Evolutionary conservation across 1,284 basidiomycete species (phyloP).

Genomic region (Heimioporus retisporus): DNA sequence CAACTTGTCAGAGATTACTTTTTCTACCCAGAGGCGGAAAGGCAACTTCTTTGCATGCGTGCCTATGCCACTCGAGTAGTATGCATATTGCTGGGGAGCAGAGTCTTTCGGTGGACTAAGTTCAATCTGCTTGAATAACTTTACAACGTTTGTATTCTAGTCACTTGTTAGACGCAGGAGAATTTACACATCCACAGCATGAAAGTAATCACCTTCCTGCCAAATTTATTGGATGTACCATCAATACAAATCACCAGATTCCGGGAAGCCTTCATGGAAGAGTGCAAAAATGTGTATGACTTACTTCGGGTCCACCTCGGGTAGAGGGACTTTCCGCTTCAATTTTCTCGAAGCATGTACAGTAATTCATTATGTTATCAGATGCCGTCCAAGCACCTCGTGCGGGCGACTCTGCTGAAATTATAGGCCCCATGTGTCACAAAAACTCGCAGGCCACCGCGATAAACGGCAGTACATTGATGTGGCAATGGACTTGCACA

Average conservation of each 20-base stretch:
- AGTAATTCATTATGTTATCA: too few relatives aligned
- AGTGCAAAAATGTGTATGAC: too few relatives aligned
- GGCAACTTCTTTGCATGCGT: not conserved
- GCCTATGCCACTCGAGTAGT: conserved; percentile 1
- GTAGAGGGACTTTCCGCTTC: too few relatives aligned
- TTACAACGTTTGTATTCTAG: not conserved
- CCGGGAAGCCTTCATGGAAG: not conserved
- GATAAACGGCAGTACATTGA: too few relatives aligned
- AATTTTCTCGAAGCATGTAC: too few relatives aligned
- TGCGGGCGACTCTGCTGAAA: too few relatives aligned
- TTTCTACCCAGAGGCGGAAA: not conserved
- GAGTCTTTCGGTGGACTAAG: not conserved
- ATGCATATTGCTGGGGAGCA: not conserved
- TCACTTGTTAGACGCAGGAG: not conserved
- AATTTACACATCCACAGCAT: not conserved
- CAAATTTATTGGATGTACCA: conserved; percentile 21
- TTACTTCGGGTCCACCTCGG: too few relatives aligned
- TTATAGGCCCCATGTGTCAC: too few relatives aligned
- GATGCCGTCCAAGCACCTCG: too few relatives aligned
- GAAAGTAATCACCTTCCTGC: conserved; percentile 1
- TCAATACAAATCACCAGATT: conserved; percentile 23
- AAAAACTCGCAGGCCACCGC: too few relatives aligned
- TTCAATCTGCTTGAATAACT: not conserved
- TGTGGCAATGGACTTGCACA: too few relatives aligned
- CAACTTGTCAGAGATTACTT: not conserved